A percentile compares a stretch with the other conserved stretches of the same genome.
phyloP scores from a whole-genome alignment of 192 early-diverging fungal species.

The Coemansia sp. region DNA sequence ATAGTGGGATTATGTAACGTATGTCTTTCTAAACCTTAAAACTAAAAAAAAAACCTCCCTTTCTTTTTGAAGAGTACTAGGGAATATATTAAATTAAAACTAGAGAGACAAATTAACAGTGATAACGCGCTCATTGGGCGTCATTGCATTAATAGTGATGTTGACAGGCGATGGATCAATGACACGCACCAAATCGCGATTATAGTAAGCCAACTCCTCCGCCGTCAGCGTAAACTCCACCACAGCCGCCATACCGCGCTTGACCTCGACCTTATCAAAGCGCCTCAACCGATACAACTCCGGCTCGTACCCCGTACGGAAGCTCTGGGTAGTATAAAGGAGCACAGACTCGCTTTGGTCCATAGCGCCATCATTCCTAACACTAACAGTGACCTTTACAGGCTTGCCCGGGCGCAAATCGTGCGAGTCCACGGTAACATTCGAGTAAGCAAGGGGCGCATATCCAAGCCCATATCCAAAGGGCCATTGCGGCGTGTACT shows the following conservation, averaged over 20 bases:
- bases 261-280: slow-evolving; percentile 51
- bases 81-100: background rate
- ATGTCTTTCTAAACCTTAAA: too few relatives aligned
- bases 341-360: slow-evolving; percentile 57
- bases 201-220: slow-evolving; percentile 43
- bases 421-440: slow-evolving; percentile 19
- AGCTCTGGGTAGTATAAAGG: slow-evolving; percentile 56
- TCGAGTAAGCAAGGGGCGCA: slow-evolving; percentile 49
- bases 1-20: too few relatives aligned
- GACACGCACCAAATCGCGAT: slow-evolving; percentile 18
- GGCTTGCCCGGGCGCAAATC: slow-evolving; percentile 16
- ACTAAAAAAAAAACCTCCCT: too few relatives aligned
- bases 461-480: slow-evolving; percentile 63
- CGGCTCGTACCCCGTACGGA: slow-evolving; percentile 57
- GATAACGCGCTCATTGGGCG: slow-evolving; percentile 27
- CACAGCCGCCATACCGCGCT: slow-evolving; percentile 6
- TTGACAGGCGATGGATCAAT: slow-evolving; percentile 36
- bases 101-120: slow-evolving; percentile 10
- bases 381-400: slow-evolving; percentile 30
- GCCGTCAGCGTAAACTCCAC: slow-evolving; percentile 35
- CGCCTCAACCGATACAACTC: slow-evolving; percentile 56
- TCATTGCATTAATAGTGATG: slow-evolving; percentile 40
- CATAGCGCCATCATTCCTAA: slow-evolving; percentile 45
- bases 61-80: too few relatives aligned
- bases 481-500: slow-evolving; percentile 59